Evolutionary conservation across 2,329 filamentous ascomycete species (phyloP), one percentile per base, ranked within the genome.

Genomic region (Hyphodiscus sp.): DNA sequence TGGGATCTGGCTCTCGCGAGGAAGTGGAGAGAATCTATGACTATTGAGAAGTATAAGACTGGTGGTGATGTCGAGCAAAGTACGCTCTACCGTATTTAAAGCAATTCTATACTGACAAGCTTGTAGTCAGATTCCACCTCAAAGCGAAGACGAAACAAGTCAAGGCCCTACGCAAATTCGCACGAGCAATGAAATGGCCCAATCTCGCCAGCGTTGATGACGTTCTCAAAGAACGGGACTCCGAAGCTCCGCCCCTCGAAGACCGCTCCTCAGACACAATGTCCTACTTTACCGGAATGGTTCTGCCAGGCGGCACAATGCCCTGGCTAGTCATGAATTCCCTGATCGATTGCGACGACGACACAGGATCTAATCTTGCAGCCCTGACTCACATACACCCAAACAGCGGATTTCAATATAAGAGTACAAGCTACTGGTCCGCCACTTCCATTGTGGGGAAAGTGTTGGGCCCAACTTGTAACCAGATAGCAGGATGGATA

Each of bases 321-420:
- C 85, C 86, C 2, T 91, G 87, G 70, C 77, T 89, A 41, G 82
- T 89, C 45, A 90, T 91, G 85, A 90, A 89, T 66, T 80, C 86
- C 3, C 75, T 91, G 44, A 83, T 90, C 58, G 87, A 90, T 66
- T 81, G 87, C 61, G 86, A 90, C 63, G 82, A 82, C 1, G 85
- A 88, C 65, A 77, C 77, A 3, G 82, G 82, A 2, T 82, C 80
- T 5, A 80, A 82, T 8, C 77, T 90, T 16, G 82, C 83, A 11
- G 76, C 85, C 33, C 76, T 91, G 9, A 85, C 82, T 1, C 83
- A 89, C 41, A 76, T 85, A 60, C 78, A 85, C 54, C 84, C 85
- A 0, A 75, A 83, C 60, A 83, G 83, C 58, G 87, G 87, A 16
- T 89, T 91, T 64, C 87, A 91, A 70, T 89, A 90, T 66, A 83